Base-by-base conservation (phyloP, 1,139 yeast genomes). In the Pichia sp. region DNA sequence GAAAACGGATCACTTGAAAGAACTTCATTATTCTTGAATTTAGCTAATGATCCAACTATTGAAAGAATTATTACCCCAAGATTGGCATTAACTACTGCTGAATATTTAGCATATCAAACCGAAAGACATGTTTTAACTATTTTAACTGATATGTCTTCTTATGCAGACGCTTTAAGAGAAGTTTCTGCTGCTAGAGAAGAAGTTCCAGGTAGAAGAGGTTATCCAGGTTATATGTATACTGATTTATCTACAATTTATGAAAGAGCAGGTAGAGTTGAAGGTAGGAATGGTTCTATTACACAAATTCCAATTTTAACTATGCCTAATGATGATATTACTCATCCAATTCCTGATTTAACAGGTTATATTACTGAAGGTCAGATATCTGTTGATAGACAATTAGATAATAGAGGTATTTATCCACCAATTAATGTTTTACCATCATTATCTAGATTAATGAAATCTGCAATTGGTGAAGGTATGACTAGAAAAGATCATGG, bases 151-250 rank as follows among this genome's bases (percentile, higher is more conserved):
- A 91, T 91, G 99, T 86, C 96, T 21, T 91, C 98, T 15, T 91
- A 91, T 64, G 99, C 99, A 31, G 99, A 91, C 67, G 99, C 99
- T 32, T 74, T 91, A 62, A 89, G 99, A 79, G 99, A 91, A 72
- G 98, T 91, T 41, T 88, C 97, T 47, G 98, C 99, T 48, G 99
- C 99, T 39, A 85, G 99, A 76, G 99, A 91, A 71, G 99, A 91
- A 71, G 99, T 91, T 37, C 99, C 99, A 60, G 99, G 99, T 74
- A 88, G 99, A 78, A 88, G 99, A 80, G 99, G 99, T 73, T 91
- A 91, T 69, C 99, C 99, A 51, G 99, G 99, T 84, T 91, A 91
- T 68, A 91, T 91, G 99, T 91, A 91, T 71, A 91, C 99, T 39
- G 98, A 91, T 81, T 85, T 91, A 73, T 84, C 97, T 42, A 91